These are phyloP conservation scores for Phytophthora parvispora DNA, from an alignment of 352 stramenopile genomes.

Conservation along the genomic window DNA sequence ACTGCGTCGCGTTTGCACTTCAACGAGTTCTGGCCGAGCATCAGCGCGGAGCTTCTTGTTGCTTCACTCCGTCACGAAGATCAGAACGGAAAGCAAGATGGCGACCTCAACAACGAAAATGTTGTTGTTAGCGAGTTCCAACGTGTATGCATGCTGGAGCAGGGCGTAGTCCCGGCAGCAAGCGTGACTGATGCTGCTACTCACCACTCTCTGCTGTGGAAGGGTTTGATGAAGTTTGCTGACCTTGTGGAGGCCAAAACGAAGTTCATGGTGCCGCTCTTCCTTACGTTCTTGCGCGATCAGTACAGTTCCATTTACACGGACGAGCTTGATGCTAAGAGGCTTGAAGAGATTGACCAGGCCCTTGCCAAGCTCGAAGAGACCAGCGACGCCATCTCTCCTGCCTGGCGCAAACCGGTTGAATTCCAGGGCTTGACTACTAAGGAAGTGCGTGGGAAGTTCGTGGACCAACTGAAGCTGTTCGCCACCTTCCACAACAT, in stretches of 20 bases:
- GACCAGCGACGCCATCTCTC: constrained; percentile 21
- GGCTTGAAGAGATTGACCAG: constrained; percentile 56
- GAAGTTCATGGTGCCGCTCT: constrained; percentile 90
- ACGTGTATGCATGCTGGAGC: constrained; percentile 65
- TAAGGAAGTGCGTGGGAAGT: constrained; percentile 83
- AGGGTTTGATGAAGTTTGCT: constrained; percentile 76
- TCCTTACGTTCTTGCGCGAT: constrained; percentile 83
- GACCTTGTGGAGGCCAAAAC: constrained; percentile 87
- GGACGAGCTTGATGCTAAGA: constrained; percentile 67
- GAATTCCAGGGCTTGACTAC: constrained; percentile 63
- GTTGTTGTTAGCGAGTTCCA: constrained; percentile 53
- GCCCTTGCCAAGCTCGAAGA: constrained; percentile 55
- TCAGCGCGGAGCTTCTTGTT: constrained; percentile 61
- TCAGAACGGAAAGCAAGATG: constrained; percentile 21
- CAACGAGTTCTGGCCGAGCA: constrained; percentile 68
- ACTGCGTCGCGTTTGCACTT: constrained; percentile 65
- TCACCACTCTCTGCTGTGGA: constrained; percentile 87
- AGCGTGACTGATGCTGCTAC: constrained; percentile 74
- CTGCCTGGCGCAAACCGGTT: constrained; percentile 39
- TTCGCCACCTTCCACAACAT: constrained; percentile 90
- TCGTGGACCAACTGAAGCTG: constrained; percentile 85
- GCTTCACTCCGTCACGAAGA: constrained; percentile 58
- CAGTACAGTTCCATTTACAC: constrained; percentile 84
- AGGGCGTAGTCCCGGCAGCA: constrained; percentile 46
- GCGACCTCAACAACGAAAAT: constrained; percentile 6